Evolutionary conservation across 441 rosid genomes (phyloP), one percentile per base, ranked within the genome.

Genomic region (Eugenia klotzschiana): DNA sequence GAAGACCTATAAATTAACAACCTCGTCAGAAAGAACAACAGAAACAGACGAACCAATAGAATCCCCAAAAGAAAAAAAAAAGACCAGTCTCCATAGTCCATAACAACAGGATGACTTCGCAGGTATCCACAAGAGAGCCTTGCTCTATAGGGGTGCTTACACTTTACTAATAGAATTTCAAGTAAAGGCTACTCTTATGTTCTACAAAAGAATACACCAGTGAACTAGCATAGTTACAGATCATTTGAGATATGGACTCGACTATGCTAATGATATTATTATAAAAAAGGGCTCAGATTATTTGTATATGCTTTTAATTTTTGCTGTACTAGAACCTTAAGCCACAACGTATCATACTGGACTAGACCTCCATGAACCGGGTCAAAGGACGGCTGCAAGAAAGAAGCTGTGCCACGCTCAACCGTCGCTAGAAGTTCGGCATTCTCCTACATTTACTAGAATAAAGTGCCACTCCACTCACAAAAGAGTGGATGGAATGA

Each of bases 1-100:
- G 84, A 93, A 88, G 82, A 97, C 95, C 99, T 97, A 81, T 27
- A 79, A 50, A 26, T 29, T 26, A 53, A 83, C 89, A 86, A 83
- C 43, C 37, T 49, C 80, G 85, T 52, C 82, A 73, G 81, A n/a
- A 74, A 77, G 72, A n/a, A 79, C 51, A 51, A 33, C 20, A 79
- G 9, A 14, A 56, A 58, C 3, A 79, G 79, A 60, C 22, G 37
- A 69, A 11, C 9, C 41, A n/a, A 84, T 53, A 77, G 77, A 64
- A 69, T 52, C 40, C n/a, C 46, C 7, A n/a, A 55, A 23, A n/a
- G 7, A 4, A 20, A 64, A 64, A 64, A 64, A 18, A 33, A 18
- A 64, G 14, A 64, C 40, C 77, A 64, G n/a, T 33, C 4, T 33
- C 46, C 77, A 64, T 20, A 33, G 77, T 18, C 77, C 77, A 64